phyloP scores from a whole-genome alignment of 257 asterid genomes.

The Solanum chmielewskii region DNA sequence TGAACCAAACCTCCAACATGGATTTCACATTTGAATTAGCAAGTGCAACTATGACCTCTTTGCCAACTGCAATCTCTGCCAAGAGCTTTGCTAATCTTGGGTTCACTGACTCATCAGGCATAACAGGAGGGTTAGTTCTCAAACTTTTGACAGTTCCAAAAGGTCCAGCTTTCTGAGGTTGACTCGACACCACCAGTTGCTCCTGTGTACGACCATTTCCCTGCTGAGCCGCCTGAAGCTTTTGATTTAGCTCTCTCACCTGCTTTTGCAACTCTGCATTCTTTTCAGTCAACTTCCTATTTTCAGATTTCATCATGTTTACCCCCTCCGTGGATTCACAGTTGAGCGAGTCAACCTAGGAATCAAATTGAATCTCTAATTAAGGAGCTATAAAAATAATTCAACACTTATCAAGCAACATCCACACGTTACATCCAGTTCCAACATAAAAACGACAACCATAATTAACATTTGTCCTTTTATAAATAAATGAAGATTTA shows the following conservation, averaged over 20 bases:
- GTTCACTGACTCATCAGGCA: conserved; percentile 17
- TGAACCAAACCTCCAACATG: conserved; percentile 17
- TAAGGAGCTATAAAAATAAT: neutral
- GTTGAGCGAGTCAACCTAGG: neutral
- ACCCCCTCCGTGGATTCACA: conserved; percentile 12
- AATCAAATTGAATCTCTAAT: neutral
- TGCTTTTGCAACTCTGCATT: conserved; percentile 14
- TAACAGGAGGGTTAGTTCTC: conserved; percentile 11
- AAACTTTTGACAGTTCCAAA: conserved; percentile 20
- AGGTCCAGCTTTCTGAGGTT: conserved; percentile 19
- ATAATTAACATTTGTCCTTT: neutral
- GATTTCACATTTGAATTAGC: conserved; percentile 20
- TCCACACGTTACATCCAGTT: neutral
- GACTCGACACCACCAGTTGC: conserved; percentile 5
- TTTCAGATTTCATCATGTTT: conserved; percentile 6
- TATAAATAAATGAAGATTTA: neutral
- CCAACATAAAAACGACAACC: neutral
- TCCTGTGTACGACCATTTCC: conserved; percentile 7
- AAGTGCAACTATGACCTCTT: conserved; percentile 21
- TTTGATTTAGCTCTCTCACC: conserved; percentile 8
- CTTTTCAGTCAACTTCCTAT: conserved; percentile 8
- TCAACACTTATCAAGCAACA: neutral
- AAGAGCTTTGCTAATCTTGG: conserved; percentile 18
- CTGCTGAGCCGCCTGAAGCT: conserved; percentile 7
- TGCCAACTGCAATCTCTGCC: conserved; percentile 9